Evolutionary conservation across 306 rosid species (phyloP).

Genomic region (Arachis hypogaea): DNA sequence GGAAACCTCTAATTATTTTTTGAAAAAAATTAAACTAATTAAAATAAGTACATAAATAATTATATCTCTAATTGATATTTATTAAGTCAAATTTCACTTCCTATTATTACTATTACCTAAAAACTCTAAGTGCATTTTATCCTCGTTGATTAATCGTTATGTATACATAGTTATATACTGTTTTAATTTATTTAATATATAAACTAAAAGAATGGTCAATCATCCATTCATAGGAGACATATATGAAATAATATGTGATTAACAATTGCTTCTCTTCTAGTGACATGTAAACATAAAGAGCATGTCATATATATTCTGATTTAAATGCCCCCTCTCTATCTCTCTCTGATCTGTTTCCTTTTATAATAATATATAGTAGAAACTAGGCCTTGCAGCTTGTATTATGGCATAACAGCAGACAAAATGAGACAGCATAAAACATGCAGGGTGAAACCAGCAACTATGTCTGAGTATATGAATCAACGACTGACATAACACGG

Average conservation of each 20-base stretch:
- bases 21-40: too few relatives aligned
- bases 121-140: too few relatives aligned
- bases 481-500: too few relatives aligned
- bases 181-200: too few relatives aligned
- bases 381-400: neutral
- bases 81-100: too few relatives aligned
- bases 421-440: slow-evolving; percentile 47
- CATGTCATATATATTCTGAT: neutral
- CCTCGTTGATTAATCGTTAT: neutral
- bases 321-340: neutral
- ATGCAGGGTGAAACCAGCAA: slow-evolving; percentile 29
- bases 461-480: neutral
- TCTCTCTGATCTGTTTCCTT: neutral
- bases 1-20: too few relatives aligned
- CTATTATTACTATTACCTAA: too few relatives aligned
- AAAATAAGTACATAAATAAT: too few relatives aligned
- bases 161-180: neutral
- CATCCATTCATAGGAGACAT: neutral
- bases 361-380: neutral
- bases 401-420: slow-evolving; percentile 27
- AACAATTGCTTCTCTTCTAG: too few relatives aligned
- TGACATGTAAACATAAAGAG: neutral
- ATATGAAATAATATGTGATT: too few relatives aligned
- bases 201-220: too few relatives aligned
- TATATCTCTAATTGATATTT: too few relatives aligned